Conservation (phyloP, 2,329 filamentous ascomycete species). For the Fonsecaea multimorphosa region DNA sequence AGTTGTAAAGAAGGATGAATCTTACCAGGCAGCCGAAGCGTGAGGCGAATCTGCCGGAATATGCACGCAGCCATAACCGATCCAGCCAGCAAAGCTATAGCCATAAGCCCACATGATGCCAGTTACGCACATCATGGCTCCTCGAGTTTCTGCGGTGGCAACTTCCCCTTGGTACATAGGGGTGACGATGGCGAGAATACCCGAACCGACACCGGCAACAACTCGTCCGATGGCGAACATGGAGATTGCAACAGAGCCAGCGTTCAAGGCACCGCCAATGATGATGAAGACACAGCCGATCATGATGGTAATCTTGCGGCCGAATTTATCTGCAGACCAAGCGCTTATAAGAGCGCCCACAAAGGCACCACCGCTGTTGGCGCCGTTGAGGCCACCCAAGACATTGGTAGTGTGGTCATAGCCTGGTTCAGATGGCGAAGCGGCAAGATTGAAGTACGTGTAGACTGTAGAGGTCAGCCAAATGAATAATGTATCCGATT, state of each 20-base stretch:
- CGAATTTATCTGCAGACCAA: constrained; percentile 48
- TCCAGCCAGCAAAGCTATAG: constrained; percentile 36
- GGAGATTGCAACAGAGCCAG: constrained; percentile 47
- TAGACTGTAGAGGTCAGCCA: constrained; percentile 41
- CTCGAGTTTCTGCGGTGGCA: constrained; percentile 35
- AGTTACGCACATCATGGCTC: constrained; percentile 36
- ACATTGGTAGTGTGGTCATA: constrained; percentile 51
- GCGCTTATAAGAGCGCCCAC: constrained; percentile 46
- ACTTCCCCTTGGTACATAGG: constrained; percentile 37
- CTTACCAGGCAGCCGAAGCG: constrained; percentile 42
- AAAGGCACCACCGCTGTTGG: constrained; percentile 51
- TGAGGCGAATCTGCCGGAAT: constrained; percentile 56
- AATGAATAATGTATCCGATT: neutral
- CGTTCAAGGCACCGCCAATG: constrained; percentile 47
- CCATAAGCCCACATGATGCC: constrained; percentile 36
- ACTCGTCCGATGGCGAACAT: constrained; percentile 34
- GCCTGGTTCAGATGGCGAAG: constrained; percentile 46
- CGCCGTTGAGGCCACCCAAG: constrained; percentile 54
- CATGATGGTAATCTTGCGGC: constrained; percentile 49
- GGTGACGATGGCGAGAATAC: constrained; percentile 47
- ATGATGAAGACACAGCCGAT: constrained; percentile 31
- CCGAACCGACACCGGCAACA: constrained; percentile 55
- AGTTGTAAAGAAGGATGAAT: too few species aligned
- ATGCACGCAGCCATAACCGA: constrained; percentile 36
- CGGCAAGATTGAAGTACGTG: constrained; percentile 50